Evolutionary conservation across 2,329 filamentous ascomycete genomes (phyloP).

Genomic region (Ceratocystis cubensis): DNA sequence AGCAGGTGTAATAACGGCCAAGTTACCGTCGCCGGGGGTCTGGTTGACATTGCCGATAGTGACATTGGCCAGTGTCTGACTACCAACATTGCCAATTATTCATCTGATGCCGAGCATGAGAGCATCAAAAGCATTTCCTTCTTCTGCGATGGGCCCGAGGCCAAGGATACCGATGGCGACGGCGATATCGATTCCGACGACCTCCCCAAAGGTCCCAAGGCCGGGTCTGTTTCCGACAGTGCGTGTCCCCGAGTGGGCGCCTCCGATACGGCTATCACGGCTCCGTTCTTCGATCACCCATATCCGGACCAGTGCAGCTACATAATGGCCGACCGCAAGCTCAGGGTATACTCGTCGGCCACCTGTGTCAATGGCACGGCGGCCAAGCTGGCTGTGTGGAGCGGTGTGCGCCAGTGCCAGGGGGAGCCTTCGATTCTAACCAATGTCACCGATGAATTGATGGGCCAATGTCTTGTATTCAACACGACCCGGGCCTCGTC

Average conservation of each 20-base stretch:
- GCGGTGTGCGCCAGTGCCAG: slow-evolving; percentile 53
- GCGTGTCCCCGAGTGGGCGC: slow-evolving; percentile 17
- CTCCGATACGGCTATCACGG: background rate
- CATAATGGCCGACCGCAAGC: slow-evolving; percentile 19
- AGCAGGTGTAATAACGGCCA: slow-evolving; percentile 21
- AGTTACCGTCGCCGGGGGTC: slow-evolving; percentile 20
- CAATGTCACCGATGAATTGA: slow-evolving; percentile 29
- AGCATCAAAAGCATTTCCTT: slow-evolving; percentile 19
- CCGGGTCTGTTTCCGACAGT: slow-evolving; percentile 20
- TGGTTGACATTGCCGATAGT: slow-evolving; percentile 19
- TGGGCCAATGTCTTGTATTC: slow-evolving; percentile 18
- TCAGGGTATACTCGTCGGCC: slow-evolving; percentile 19
- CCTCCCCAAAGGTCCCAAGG: slow-evolving; percentile 16
- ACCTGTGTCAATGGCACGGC: slow-evolving; percentile 22
- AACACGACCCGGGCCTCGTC: slow-evolving; percentile 18
- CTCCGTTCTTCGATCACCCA: slow-evolving; percentile 21
- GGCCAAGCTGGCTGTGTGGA: slow-evolving; percentile 28
- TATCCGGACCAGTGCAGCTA: slow-evolving; percentile 21
- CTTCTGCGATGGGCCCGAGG: slow-evolving; percentile 20
- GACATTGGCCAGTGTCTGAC: slow-evolving; percentile 19
- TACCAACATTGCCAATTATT: slow-evolving; percentile 12
- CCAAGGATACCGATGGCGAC: slow-evolving; percentile 16
- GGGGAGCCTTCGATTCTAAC: slow-evolving; percentile 59
- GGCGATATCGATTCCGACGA: slow-evolving; percentile 16
- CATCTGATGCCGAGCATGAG: slow-evolving; percentile 17